A percentile compares a stretch with the other conserved stretches of the same genome.
These are phyloP conservation scores for Trypanosoma vivax DNA, from an alignment of 208 protist genomes.

Conservation along the genomic window DNA sequence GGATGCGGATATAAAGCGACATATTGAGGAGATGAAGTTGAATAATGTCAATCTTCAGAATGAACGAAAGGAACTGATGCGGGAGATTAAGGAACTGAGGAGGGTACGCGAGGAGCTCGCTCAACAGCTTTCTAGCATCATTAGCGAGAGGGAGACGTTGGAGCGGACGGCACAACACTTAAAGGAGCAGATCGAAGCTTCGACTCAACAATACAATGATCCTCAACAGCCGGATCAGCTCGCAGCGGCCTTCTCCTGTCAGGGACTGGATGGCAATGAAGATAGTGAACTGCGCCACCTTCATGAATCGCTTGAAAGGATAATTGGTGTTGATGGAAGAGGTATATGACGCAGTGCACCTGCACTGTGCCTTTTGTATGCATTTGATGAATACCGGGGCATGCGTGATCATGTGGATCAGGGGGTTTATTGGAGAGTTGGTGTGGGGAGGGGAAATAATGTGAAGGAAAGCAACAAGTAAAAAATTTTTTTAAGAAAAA, in stretches of 20 bases:
- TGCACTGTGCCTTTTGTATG: neutral
- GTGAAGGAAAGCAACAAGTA: no score
- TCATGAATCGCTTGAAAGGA: conserved; percentile 12
- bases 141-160: conserved; percentile 39
- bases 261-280: conserved; percentile 35
- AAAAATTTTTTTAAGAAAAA: no score
- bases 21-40: conserved; percentile 57
- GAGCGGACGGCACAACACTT: conserved; percentile 47
- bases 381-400: no score
- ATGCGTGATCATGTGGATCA: no score
- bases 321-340: conserved; percentile 14
- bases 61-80: conserved; percentile 52
- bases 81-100: conserved; percentile 57
- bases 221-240: conserved; percentile 34
- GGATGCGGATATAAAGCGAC: conserved; percentile 49
- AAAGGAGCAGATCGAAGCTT: conserved; percentile 57
- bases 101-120: conserved; percentile 43
- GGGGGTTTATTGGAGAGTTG: no score
- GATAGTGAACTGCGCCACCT: conserved; percentile 13
- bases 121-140: conserved; percentile 43
- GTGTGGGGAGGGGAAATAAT: no score
- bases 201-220: conserved; percentile 28
- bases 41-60: conserved; percentile 46
- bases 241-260: conserved; percentile 32
- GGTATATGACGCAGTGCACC: neutral